Conservation (phyloP, 1,284 basidiomycete genomes). For the Porogramme epimiltina region DNA sequence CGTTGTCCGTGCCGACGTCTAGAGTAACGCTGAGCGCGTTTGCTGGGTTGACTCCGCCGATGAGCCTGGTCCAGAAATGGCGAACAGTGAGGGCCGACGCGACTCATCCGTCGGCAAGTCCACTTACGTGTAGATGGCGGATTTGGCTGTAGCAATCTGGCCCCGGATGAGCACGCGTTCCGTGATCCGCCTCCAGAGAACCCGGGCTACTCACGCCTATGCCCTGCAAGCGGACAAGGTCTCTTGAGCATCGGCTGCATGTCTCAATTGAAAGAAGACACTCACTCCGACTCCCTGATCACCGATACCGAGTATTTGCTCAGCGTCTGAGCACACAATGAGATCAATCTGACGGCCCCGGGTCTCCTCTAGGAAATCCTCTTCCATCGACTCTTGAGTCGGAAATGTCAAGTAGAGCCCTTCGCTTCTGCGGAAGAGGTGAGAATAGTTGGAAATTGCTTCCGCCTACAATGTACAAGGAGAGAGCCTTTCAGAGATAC, state of each 20-base stretch:
- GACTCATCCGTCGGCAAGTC: not conserved
- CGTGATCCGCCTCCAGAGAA: not conserved
- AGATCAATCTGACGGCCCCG: constrained; percentile 65
- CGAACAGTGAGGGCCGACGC: not conserved
- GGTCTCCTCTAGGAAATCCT: constrained; percentile 69
- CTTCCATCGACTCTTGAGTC: constrained; percentile 72
- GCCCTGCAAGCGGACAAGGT: constrained; percentile 33
- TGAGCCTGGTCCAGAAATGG: constrained; percentile 46
- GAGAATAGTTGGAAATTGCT: constrained; percentile 81
- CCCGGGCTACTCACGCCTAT: constrained; percentile 41
- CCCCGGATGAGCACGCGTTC: constrained; percentile 20
- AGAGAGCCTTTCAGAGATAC: not conserved
- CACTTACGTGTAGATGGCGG: constrained; percentile 78
- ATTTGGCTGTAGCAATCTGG: constrained; percentile 83
- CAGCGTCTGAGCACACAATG: constrained; percentile 81
- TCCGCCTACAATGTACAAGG: constrained; percentile 51
- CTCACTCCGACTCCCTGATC: constrained; percentile 73
- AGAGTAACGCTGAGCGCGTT: constrained; percentile 67
- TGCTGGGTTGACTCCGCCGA: constrained; percentile 81
- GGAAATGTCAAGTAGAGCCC: constrained; percentile 70
- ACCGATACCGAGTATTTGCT: constrained; percentile 83
- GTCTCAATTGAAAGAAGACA: constrained; percentile 3
- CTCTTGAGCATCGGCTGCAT: not conserved
- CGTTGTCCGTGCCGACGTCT: constrained; percentile 82
- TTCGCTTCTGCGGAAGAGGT: constrained; percentile 77